These are phyloP conservation scores for Saturnispora hagleri DNA, from an alignment of 805 yeast species.

Conservation along the genomic window DNA sequence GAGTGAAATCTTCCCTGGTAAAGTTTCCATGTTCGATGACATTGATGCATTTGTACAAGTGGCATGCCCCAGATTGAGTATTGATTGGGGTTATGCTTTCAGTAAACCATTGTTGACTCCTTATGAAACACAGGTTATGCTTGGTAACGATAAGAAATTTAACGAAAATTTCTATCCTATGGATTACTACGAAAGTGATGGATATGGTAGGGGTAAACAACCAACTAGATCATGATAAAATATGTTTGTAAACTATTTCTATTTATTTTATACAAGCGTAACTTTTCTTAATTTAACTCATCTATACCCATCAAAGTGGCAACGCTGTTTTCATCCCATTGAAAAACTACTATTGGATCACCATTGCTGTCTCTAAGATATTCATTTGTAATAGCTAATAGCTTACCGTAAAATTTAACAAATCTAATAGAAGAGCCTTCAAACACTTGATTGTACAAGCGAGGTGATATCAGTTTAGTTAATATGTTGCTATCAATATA, in stretches of 20 bases:
- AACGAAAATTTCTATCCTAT: constrained; percentile 68
- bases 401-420: constrained; percentile 37
- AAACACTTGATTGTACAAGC: constrained; percentile 46
- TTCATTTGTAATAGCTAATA: constrained; percentile 29
- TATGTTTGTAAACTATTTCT: not conserved
- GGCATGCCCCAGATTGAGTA: constrained; percentile 92
- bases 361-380: constrained; percentile 28
- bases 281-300: constrained; percentile 19
- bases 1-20: constrained; percentile 90
- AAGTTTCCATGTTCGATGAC: constrained; percentile 84
- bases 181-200: constrained; percentile 88
- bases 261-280: not conserved
- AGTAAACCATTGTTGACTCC: constrained; percentile 88
- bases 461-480: constrained; percentile 54
- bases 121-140: constrained; percentile 88
- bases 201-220: constrained; percentile 79
- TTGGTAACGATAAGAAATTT: constrained; percentile 65
- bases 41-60: constrained; percentile 94
- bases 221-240: constrained; percentile 36
- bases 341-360: constrained; percentile 27
- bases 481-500: constrained; percentile 52
- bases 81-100: constrained; percentile 99
- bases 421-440: constrained; percentile 41
- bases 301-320: constrained; percentile 69
- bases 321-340: constrained; percentile 51